These are phyloP conservation scores for Neohortaea acidophila DNA, from an alignment of 495 filamentous ascomycete species.

Conservation along the genomic window DNA sequence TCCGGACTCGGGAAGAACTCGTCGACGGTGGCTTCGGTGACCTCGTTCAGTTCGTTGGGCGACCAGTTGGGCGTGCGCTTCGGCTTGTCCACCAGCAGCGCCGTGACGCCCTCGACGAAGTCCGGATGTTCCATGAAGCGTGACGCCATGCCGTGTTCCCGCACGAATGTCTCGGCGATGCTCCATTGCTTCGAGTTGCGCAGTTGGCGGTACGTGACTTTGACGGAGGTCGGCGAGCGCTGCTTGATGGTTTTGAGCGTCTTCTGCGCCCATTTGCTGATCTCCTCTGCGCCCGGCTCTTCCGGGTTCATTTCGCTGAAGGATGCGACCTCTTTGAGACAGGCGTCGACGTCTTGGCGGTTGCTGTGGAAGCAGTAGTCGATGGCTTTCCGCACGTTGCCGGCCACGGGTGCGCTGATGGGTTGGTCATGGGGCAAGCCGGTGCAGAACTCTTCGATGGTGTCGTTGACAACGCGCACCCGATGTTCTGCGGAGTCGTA, in stretches of 20 bases:
- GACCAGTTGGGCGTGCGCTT: conserved; percentile 48
- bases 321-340: conserved; percentile 10
- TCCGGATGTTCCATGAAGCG: conserved; percentile 79
- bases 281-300: background rate
- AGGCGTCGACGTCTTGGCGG: conserved; percentile 1
- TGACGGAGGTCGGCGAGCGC: conserved; percentile 69
- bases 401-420: conserved; percentile 38
- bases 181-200: conserved; percentile 56
- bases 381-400: conserved; percentile 55
- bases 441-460: conserved; percentile 79
- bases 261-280: conserved; percentile 50
- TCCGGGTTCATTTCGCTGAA: conserved; percentile 4
- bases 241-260: conserved; percentile 54
- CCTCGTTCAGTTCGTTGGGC: conserved; percentile 50
- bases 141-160: conserved; percentile 62
- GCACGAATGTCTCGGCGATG: conserved; percentile 67
- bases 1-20: conserved; percentile 43
- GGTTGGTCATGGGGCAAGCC: conserved; percentile 53
- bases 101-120: conserved; percentile 73
- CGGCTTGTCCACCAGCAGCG: conserved; percentile 54
- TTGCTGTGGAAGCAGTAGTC: conserved; percentile 36
- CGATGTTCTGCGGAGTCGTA: conserved; percentile 43
- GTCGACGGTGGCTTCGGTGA: conserved; percentile 37
- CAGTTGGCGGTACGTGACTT: conserved; percentile 69
- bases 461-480: conserved; percentile 57